These are phyloP conservation scores for Melanogaster broomeanus DNA, from an alignment of 768 basidiomycete genomes.

Conservation along the genomic window DNA sequence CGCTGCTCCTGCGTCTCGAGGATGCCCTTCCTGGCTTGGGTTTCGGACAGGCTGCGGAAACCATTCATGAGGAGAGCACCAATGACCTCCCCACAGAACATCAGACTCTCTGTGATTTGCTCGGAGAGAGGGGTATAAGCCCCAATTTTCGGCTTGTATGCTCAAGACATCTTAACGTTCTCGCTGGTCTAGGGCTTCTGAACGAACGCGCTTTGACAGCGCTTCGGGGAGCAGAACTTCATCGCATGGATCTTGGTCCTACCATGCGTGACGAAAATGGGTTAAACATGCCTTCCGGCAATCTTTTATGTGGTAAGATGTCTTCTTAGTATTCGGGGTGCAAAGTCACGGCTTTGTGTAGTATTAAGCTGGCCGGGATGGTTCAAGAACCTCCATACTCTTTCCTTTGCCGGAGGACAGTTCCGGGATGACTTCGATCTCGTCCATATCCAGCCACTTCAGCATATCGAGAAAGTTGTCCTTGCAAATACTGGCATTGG, in stretches of 20 bases:
- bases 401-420: conserved; percentile 49
- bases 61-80: background rate
- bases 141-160: conserved; percentile 32
- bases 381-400: conserved; percentile 50
- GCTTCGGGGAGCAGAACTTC: conserved; percentile 48
- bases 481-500: conserved; percentile 56
- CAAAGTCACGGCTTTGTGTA: conserved; percentile 21
- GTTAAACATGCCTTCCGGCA: conserved; percentile 47
- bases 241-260: conserved; percentile 44
- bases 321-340: background rate
- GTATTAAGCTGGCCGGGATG: conserved; percentile 53
- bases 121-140: conserved; percentile 24
- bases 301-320: conserved; percentile 44
- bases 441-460: conserved; percentile 53
- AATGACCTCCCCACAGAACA: conserved; percentile 19
- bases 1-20: conserved; percentile 2
- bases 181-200: conserved; percentile 43
- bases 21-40: conserved; percentile 1
- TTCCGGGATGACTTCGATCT: conserved; percentile 51
- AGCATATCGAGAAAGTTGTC: conserved; percentile 45
- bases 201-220: conserved; percentile 45
- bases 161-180: conserved; percentile 19
- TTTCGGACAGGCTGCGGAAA: conserved; percentile 2
- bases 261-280: conserved; percentile 51
- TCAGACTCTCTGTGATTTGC: conserved; percentile 42